Percentiles rank a stretch among this genome's conserved stretches.
phyloP scores from a whole-genome alignment of 1,284 basidiomycete species.

The Marasmius fiardii region DNA sequence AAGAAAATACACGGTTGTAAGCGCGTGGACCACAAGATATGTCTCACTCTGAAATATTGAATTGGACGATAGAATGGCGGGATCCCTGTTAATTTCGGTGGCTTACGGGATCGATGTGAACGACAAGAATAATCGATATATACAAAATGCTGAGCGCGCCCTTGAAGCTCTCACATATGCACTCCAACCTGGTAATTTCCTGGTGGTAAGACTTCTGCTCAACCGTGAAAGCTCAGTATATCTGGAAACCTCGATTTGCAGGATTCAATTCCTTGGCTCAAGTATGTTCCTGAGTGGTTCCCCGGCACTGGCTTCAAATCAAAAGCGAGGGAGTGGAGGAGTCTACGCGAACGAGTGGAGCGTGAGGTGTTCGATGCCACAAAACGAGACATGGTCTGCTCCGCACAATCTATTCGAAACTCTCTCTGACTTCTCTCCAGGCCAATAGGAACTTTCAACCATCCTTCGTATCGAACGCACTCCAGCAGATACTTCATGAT shows the following conservation, averaged over 20 bases:
- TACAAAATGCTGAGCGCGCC: too few species aligned
- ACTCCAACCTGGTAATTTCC: too few species aligned
- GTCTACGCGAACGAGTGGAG: neutral
- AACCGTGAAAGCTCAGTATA: too few species aligned
- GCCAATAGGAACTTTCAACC: neutral
- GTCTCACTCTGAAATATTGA: too few species aligned
- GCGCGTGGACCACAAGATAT: too few species aligned
- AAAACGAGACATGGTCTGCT: neutral
- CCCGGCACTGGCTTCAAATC: neutral
- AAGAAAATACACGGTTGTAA: neutral
- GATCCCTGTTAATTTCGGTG: too few species aligned
- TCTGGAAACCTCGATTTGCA: neutral
- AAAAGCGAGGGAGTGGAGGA: neutral
- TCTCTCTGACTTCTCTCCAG: neutral
- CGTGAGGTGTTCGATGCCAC: neutral
- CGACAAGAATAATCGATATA: too few species aligned
- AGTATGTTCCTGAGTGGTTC: neutral
- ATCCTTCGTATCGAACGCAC: neutral
- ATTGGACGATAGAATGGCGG: too few species aligned
- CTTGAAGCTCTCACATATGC: too few species aligned
- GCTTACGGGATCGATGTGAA: too few species aligned
- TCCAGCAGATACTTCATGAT: neutral
- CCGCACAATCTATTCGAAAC: neutral
- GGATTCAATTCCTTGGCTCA: neutral
- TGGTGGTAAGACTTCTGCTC: too few species aligned